Base-by-base conservation (phyloP, 352 stramenopile genomes). In the Phytophthora cactorum region DNA sequence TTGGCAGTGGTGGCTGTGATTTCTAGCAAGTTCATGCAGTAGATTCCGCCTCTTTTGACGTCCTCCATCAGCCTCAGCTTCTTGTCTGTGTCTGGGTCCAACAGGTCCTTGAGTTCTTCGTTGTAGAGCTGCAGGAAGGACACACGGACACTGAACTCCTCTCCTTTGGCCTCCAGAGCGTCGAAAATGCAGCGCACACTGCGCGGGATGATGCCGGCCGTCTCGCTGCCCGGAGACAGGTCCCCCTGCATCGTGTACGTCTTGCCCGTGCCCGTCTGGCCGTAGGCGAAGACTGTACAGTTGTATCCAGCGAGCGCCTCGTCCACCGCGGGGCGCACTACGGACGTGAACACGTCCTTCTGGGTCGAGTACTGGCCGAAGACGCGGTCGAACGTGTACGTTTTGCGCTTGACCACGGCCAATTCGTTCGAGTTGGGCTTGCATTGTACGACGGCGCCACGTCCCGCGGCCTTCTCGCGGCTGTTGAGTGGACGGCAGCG, bases 41-140 rank as follows among this genome's bases (percentile, higher is more conserved):
- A 94, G 25, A 97, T 86, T 4, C 92, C 88, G 45, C 91, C 90
- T 55, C 86, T 79, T 68, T 96, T 95, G 22, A 79, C 58, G 68
- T 97, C 91, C 36, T 98, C 91, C 81, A 97, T 92, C 7, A 98
- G 75, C 7, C 88, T 75, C 60, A 97, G 70, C 71, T 93, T 91
- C 70, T 95, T 95, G 63, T 91, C 88, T 11, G 86, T 83, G 15
- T 82, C 68, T 3, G 90, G 82, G 28, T 83, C 82, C 11, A 99
- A 74, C 49, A 99, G 70, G 72, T 99, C 97, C 46, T 96, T 93
- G 7, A 99, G 78, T 59, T 99, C 97, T 79, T 99, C 98, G 64
- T 99, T 99, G 86, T 99, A 99, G 51, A 99, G 91, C 84, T 99
- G 97, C 55, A 99, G 79, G 74, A 99, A 99, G 39, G 92, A 98